Evolutionary conservation across 2,329 filamentous ascomycete species (phyloP), one percentile per base, ranked within the genome.

Genomic region (Thelonectria blattea): DNA sequence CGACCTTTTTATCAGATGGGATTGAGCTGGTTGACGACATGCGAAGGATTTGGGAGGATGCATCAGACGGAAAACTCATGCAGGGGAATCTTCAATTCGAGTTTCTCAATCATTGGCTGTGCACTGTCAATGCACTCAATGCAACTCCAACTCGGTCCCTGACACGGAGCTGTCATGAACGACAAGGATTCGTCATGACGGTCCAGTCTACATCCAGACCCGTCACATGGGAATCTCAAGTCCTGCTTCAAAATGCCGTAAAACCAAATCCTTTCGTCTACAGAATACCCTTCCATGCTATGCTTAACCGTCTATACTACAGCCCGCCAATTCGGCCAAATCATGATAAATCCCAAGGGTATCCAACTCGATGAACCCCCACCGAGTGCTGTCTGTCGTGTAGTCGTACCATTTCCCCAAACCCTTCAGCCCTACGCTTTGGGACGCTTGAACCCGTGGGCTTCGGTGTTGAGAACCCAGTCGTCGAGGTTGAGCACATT

Each of bases 401-500:
- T 50, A 17, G 20, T 34, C 14, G 3, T 32, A 6, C 24, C 46
- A 10, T 30, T 7, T 60, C 65, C 56, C 65, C 60, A 7, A 56
- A 60, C 50, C 58, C 58, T 47, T 60, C 60, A 48, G 48, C 60
- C 53, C 34, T 52, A 53, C 41, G 57, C 60, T 64, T 56, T 70
- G 41, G 75, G 75, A 12, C 76, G 71, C 63, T 66, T 76, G 17
- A 84, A 65, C 0, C 83, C 82, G 67, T 86, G 83, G 20, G 83
- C 83, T 70, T 86, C 83, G 5, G 83, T 85, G 71, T 85, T 85
- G 48, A 88, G 76, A 54, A 92, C 88, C 79, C 84, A 92, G 8
- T 91, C 84, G 72, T 93, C 90, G 69, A 93, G 75, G 74, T 83
- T 89, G 30, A 91, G 78, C 20, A 87, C 71, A 12, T 82, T 79